phyloP scores from a whole-genome alignment of 2,329 filamentous ascomycete genomes.

The Fusarium sp. region DNA sequence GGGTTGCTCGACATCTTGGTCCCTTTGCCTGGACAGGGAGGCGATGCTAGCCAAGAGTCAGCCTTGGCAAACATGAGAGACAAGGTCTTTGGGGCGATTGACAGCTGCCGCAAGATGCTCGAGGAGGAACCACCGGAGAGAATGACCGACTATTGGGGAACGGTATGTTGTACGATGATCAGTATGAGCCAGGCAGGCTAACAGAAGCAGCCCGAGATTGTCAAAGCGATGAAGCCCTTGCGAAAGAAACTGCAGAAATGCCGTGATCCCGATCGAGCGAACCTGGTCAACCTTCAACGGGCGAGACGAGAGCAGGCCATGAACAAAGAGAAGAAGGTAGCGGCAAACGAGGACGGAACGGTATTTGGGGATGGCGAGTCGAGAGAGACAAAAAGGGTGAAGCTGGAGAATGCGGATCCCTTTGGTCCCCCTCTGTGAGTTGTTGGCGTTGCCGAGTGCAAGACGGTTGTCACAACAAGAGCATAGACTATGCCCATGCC shows the following conservation, averaged over 20 bases:
- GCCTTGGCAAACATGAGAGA: constrained; percentile 49
- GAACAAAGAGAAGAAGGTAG: constrained; percentile 56
- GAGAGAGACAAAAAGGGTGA: constrained; percentile 58
- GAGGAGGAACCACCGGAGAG: constrained; percentile 65
- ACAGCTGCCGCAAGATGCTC: constrained; percentile 63
- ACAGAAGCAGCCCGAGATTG: constrained; percentile 52
- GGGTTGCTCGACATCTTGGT: constrained; percentile 64
- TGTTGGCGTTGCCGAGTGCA: constrained; percentile 22
- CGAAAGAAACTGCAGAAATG: constrained; percentile 77
- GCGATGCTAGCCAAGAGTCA: constrained; percentile 39
- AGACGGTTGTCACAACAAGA: too few relatives aligned
- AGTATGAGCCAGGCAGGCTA: constrained; percentile 17
- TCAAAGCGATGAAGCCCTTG: constrained; percentile 62
- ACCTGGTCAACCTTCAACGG: constrained; percentile 74
- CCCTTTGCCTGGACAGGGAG: constrained; percentile 49
- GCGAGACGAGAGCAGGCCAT: constrained; percentile 66
- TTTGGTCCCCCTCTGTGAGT: constrained; percentile 57
- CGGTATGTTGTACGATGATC: constrained; percentile 49
- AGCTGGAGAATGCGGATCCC: constrained; percentile 56
- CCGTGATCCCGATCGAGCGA: constrained; percentile 76
- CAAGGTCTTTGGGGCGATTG: constrained; percentile 60
- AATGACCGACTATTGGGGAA: constrained; percentile 63
- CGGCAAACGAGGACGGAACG: constrained; percentile 51
- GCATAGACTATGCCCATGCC: too few relatives aligned
- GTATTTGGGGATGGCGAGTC: constrained; percentile 56